phyloP scores from a whole-genome alignment of 495 filamentous ascomycete species.

The Neurospora intermedia region DNA sequence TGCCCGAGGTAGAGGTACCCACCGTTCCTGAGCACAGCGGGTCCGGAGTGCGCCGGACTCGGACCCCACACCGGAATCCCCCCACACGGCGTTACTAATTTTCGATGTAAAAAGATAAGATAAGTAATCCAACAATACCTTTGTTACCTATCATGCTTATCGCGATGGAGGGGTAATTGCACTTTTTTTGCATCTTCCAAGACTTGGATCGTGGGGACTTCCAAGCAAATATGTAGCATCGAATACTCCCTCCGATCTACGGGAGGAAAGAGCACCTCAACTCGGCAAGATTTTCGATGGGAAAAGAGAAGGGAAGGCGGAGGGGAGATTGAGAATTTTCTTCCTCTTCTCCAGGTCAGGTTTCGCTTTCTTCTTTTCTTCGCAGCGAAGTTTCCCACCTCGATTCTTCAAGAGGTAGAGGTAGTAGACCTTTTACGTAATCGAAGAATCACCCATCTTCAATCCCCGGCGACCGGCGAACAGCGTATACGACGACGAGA shows the following conservation, averaged over 20 bases:
- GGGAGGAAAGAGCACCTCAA: not conserved
- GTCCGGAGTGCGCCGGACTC: not conserved
- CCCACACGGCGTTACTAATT: not conserved
- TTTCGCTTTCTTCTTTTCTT: not conserved
- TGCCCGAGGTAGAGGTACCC: not conserved
- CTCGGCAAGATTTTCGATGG: not conserved
- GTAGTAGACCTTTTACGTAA: not conserved
- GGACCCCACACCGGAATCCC: not conserved
- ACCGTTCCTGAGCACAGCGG: not conserved
- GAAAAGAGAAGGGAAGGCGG: not conserved
- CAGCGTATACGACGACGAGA: not conserved
- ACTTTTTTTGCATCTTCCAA: not conserved
- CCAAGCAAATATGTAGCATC: not conserved
- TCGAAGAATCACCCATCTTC: not conserved
- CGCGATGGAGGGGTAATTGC: not conserved
- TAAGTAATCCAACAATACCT: not conserved
- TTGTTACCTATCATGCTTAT: not conserved
- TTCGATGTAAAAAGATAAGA: not conserved
- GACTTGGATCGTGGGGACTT: not conserved
- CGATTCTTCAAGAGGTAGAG: not conserved
- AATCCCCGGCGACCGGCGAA: not conserved
- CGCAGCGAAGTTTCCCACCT: not conserved
- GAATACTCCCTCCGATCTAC: not conserved
- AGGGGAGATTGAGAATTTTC: not conserved
- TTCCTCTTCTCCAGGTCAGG: not conserved